A percentile compares a stretch with the other conserved stretches of the same genome.
phyloP scores from a whole-genome alignment of 768 basidiomycete genomes.

The Leccinum olivaceopallidum region DNA sequence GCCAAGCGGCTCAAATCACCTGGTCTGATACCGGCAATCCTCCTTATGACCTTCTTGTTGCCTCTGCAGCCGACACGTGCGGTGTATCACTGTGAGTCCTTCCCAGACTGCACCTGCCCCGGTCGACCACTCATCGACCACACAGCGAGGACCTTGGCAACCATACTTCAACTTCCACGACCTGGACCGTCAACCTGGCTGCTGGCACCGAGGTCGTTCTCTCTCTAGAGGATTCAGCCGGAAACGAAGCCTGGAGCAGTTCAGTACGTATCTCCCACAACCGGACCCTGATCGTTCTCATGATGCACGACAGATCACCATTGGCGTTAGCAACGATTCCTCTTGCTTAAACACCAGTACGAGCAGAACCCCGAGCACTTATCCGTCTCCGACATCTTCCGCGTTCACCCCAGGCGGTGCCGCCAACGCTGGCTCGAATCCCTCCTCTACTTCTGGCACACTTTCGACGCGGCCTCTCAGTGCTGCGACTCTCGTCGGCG shows the following conservation, averaged over 20 bases:
- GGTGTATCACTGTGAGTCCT: slow-evolving; percentile 55
- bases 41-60: slow-evolving; percentile 64
- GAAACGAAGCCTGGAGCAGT: slow-evolving; percentile 68
- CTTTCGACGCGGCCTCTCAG: slow-evolving; percentile 24
- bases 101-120: not conserved
- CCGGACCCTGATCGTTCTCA: not conserved
- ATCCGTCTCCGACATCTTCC: slow-evolving; percentile 16
- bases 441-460: slow-evolving; percentile 23
- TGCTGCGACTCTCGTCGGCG: slow-evolving; percentile 23
- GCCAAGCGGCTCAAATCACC: slow-evolving; percentile 46
- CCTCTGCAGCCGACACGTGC: slow-evolving; percentile 54
- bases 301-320: slow-evolving; percentile 32
- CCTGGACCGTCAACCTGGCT: slow-evolving; percentile 43
- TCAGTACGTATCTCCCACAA: slow-evolving; percentile 41
- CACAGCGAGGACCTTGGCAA: slow-evolving; percentile 66
- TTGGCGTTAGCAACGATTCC: slow-evolving; percentile 36
- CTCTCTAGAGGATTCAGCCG: slow-evolving; percentile 51
- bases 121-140: slow-evolving; percentile 9
- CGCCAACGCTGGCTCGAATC: slow-evolving; percentile 33
- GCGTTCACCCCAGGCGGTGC: slow-evolving; percentile 31
- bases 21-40: slow-evolving; percentile 45
- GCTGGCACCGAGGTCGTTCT: slow-evolving; percentile 51
- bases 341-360: slow-evolving; percentile 35
- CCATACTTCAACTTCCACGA: slow-evolving; percentile 42
- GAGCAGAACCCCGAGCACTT: not conserved